phyloP scores from a whole-genome alignment of 306 rosid species.

The Nissolia schottii region DNA sequence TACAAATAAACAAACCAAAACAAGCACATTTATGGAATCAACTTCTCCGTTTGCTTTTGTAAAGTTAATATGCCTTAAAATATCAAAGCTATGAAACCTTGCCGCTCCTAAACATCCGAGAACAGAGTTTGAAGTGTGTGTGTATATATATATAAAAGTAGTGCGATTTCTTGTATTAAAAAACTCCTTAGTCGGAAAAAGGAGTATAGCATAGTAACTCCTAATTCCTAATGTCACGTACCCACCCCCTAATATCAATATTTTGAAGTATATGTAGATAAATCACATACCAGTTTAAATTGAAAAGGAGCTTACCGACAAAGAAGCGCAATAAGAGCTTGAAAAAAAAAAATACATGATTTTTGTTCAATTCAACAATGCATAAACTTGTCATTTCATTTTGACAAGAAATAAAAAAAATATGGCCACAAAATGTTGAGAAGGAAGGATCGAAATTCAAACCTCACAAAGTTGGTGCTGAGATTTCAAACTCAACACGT shows the following conservation, averaged over 20 bases:
- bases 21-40: conserved; percentile 6
- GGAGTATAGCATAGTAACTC: no score
- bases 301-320: neutral
- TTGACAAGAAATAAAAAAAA: neutral
- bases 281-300: neutral
- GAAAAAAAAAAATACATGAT: conserved; percentile 40
- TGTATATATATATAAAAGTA: no score
- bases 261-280: no score
- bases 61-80: conserved; percentile 7
- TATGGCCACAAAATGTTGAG: conserved; percentile 12
- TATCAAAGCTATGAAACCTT: conserved; percentile 36
- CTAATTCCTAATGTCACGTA: no score
- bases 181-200: no score
- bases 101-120: conserved; percentile 36
- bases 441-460: neutral
- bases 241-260: no score
- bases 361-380: neutral
- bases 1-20: conserved; percentile 7
- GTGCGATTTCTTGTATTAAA: no score
- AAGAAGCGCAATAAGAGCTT: conserved; percentile 29
- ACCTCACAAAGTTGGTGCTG: neutral
- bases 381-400: neutral
- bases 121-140: conserved; percentile 14
- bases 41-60: conserved; percentile 26
- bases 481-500: neutral